Conservation (phyloP, 176 grass and related monocot genomes). For the Phoenix dactylifera region DNA sequence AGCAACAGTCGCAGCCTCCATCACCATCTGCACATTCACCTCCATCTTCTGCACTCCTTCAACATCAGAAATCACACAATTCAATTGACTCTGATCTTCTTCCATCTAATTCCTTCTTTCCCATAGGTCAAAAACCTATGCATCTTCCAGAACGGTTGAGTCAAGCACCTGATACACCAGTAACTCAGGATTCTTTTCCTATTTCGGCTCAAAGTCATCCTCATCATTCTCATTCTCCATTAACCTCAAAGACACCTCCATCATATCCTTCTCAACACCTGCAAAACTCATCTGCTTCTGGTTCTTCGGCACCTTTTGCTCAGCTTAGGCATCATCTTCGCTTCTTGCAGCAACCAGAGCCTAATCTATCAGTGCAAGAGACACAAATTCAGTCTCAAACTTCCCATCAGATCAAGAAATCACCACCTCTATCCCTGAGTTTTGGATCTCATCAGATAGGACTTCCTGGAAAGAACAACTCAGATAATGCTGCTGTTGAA, state of each 20-base stretch:
- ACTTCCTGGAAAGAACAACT: conserved; percentile 24
- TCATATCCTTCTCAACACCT: conserved; percentile 21
- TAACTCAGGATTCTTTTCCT: conserved; percentile 22
- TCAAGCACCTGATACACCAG: conserved; percentile 11
- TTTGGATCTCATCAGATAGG: conserved; percentile 16
- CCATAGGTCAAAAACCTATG: conserved; percentile 24
- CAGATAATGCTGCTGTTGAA: conserved; percentile 11
- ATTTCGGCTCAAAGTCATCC: conserved; percentile 21
- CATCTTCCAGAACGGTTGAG: conserved; percentile 20
- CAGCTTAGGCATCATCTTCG: conserved; percentile 24
- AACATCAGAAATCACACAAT: conserved; percentile 34
- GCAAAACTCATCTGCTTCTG: conserved; percentile 35
- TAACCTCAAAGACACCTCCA: conserved; percentile 5
- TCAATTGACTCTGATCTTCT: conserved; percentile 39
- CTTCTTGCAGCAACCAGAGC: conserved; percentile 21
- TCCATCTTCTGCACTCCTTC: conserved; percentile 29
- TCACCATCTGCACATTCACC: conserved; percentile 32
- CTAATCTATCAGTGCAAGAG: conserved; percentile 25
- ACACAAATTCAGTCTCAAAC: conserved; percentile 16
- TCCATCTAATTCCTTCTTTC: conserved; percentile 27
- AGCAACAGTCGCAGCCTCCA: conserved; percentile 51
- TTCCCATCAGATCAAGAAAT: conserved; percentile 5
- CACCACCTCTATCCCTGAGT: conserved; percentile 4
- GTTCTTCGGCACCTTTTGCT: conserved; percentile 15
- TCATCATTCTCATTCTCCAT: conserved; percentile 13